Evolutionary conservation across 208 protist genomes (phyloP), one percentile per base, ranked within the genome.

Genomic region (Crithidia thermophila): DNA sequence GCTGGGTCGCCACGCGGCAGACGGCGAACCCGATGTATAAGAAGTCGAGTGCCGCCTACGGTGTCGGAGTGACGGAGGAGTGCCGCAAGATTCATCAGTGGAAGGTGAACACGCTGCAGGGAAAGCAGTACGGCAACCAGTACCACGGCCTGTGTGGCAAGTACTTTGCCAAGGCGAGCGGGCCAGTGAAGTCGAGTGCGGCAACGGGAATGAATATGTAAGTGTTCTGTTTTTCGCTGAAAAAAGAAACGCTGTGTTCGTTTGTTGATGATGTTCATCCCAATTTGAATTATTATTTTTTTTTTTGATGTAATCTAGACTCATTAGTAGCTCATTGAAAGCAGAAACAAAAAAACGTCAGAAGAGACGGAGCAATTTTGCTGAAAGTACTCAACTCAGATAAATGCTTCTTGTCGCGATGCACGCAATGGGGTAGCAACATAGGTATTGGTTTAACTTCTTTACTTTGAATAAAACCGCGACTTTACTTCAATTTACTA

Each of bases 151-250:
- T 84, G 11, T 69, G 80, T 10, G 83, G 80, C 3, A 90, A 89
- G 61, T 82, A 85, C 52, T 91, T 90, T 45, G 73, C 75, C 58
- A 79, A 78, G 43, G 73, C 79, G 30, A 52, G 58, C 18, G 81
- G 75, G 23, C 70, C 72, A 8, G 65, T 62, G 13, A 75, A 76
- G 52, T 82, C 53, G 21, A 76, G 23, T 46, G 78, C 79, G 2
- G 82, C 90, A 0, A 93, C 83, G 25, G 80, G 84, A 1, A 93
- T 95, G 42, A 95, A 95, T 50, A 60, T 95, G 14, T 94, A 51
- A 88, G 13, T n/a, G n/a, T n/a, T n/a, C n/a, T n/a, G n/a, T n/a
- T 16, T 18, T 68, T 28, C 9, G 16, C 16, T 51, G 28, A 39
- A 34, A 61, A 18, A 33, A 34, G 47, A 52, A 40, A 14, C 16